These are phyloP conservation scores for Fusarium euwallaceae DNA, from an alignment of 2,329 filamentous ascomycete species.

Conservation along the genomic window DNA sequence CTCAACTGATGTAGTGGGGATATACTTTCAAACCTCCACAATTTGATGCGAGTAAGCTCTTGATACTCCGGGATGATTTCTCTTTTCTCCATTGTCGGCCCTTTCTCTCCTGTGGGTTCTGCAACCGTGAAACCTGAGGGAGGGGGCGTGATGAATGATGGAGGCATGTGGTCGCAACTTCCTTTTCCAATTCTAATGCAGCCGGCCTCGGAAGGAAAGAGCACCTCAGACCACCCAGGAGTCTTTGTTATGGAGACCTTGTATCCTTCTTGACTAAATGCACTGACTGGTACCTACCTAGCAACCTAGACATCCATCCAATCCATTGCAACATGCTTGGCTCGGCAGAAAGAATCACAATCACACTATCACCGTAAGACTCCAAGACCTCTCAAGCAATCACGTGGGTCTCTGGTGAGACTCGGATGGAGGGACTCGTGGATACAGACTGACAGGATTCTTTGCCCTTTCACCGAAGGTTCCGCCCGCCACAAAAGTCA, in stretches of 20 bases:
- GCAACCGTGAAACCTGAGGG: constrained; percentile 7
- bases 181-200: constrained; percentile 29
- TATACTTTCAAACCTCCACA: constrained; percentile 1
- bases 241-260: neutral
- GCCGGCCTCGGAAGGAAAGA: constrained; percentile 24
- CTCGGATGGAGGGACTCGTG: constrained; percentile 24
- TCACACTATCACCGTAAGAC: constrained; percentile 21
- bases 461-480: constrained; percentile 11
- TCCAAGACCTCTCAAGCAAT: constrained; percentile 34
- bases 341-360: constrained; percentile 25
- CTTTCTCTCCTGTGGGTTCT: constrained; percentile 5
- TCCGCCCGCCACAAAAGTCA: constrained; percentile 14
- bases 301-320: neutral
- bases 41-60: constrained; percentile 1
- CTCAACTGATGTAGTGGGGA: constrained; percentile 2
- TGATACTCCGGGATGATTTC: neutral
- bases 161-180: constrained; percentile 17
- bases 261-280: neutral
- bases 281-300: neutral
- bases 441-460: constrained; percentile 13
- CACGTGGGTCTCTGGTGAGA: constrained; percentile 39
- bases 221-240: constrained; percentile 12
- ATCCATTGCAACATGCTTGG: constrained; percentile 14
- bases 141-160: constrained; percentile 4
- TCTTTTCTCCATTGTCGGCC: constrained; percentile 6